phyloP scores from a whole-genome alignment of 495 filamentous ascomycete species.

The Neurospora tetraspora region DNA sequence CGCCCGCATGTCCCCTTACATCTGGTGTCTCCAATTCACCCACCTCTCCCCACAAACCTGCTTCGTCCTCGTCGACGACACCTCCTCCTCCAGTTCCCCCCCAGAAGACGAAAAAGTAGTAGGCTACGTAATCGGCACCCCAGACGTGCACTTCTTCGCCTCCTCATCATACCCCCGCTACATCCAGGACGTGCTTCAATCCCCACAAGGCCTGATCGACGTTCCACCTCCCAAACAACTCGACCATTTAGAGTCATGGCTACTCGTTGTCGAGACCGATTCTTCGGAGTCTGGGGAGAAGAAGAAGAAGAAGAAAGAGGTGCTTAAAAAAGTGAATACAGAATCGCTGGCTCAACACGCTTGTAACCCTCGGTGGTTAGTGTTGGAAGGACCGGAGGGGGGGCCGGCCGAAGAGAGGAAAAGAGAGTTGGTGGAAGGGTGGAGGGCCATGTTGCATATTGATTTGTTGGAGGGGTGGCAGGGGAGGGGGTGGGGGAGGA shows the following conservation, averaged over 20 bases:
- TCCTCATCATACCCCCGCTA: constrained; percentile 19
- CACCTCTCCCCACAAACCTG: constrained; percentile 25
- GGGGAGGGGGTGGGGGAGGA: constrained; percentile 27
- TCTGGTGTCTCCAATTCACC: constrained; percentile 37
- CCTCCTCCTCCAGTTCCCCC: not conserved
- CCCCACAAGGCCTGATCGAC: constrained; percentile 8
- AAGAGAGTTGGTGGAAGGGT: constrained; percentile 19
- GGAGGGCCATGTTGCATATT: constrained; percentile 33
- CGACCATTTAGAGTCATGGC: not conserved
- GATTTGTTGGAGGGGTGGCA: constrained; percentile 26
- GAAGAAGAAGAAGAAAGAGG: not conserved
- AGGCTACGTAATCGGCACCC: constrained; percentile 31
- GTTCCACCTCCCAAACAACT: constrained; percentile 13
- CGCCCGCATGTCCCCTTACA: constrained; percentile 26
- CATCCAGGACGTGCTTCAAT: constrained; percentile 17
- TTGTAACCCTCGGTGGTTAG: constrained; percentile 23
- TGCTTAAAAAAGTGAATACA: constrained; percentile 11
- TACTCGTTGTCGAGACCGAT: no score
- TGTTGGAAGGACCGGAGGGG: constrained; percentile 17
- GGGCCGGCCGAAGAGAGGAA: constrained; percentile 6
- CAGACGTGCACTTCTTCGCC: constrained; percentile 24
- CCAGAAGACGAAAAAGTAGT: constrained; percentile 10
- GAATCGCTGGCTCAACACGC: constrained; percentile 22
- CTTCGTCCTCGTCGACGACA: constrained; percentile 33
- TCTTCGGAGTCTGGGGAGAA: not conserved